These are phyloP conservation scores for Elongisporangium anandrum DNA, from an alignment of 352 stramenopile species.

Conservation along the genomic window DNA sequence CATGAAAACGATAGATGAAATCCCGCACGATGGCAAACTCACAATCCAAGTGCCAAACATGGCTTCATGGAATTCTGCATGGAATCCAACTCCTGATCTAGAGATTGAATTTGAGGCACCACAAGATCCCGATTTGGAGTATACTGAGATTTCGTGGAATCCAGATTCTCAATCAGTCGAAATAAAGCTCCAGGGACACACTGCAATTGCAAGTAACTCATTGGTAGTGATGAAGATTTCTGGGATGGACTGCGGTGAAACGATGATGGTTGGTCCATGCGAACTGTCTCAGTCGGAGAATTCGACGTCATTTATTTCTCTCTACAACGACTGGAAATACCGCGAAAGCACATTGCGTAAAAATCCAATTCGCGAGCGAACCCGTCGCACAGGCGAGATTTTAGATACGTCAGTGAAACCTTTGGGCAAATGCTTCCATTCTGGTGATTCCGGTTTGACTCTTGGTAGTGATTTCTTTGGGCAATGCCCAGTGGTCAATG, in stretches of 20 bases:
- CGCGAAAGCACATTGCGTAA: constrained; percentile 20
- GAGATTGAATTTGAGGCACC: constrained; percentile 26
- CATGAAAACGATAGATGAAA: constrained; percentile 28
- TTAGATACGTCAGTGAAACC: constrained; percentile 34
- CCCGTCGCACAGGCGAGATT: constrained; percentile 14
- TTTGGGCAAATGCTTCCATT: constrained; percentile 20
- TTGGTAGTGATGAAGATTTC: constrained; percentile 31
- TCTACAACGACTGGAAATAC: constrained; percentile 36
- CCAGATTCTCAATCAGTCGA: constrained; percentile 15
- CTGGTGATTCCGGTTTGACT: constrained; percentile 33
- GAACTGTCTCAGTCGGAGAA: constrained; percentile 21
- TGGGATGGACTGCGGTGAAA: constrained; percentile 20
- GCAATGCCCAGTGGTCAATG: constrained; percentile 40
- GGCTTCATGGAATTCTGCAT: constrained; percentile 19
- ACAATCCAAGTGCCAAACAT: constrained; percentile 22
- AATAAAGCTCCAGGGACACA: constrained; percentile 28
- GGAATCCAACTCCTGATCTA: constrained; percentile 5
- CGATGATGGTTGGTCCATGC: constrained; percentile 31
- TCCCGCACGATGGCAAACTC: constrained; percentile 26
- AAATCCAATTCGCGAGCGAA: constrained; percentile 22
- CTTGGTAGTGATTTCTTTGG: constrained; percentile 53
- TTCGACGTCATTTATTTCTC: constrained; percentile 15
- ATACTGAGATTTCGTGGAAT: constrained; percentile 26
- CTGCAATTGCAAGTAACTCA: constrained; percentile 21
- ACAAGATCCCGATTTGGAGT: constrained; percentile 24